A percentile compares a stretch with the other conserved stretches of the same genome.
These are phyloP conservation scores for Mortierella sp. DNA, from an alignment of 371 early-diverging fungal species.

Conservation along the genomic window DNA sequence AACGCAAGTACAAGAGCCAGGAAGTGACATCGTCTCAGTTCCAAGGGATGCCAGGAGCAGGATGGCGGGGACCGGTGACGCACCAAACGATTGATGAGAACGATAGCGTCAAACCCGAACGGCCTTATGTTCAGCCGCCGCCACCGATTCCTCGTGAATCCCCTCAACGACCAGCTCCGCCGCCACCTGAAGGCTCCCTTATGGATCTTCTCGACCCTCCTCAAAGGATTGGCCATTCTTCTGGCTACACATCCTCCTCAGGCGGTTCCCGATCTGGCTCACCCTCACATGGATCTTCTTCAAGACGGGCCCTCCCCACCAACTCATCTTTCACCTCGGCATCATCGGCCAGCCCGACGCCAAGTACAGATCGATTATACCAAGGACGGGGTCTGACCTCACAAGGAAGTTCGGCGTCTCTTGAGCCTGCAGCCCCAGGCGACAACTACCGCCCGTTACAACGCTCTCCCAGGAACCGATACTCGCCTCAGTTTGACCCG, in stretches of 20 bases:
- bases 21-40: constrained; percentile 26
- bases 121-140: constrained; percentile 26
- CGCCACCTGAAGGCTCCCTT: constrained; percentile 43
- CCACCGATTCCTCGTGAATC: constrained; percentile 27
- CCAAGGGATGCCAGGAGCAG: constrained; percentile 16
- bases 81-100: constrained; percentile 25
- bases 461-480: constrained; percentile 16
- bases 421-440: constrained; percentile 12
- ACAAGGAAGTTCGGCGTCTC: constrained; percentile 34
- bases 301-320: constrained; percentile 28
- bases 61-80: constrained; percentile 18
- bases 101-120: constrained; percentile 12
- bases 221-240: constrained; percentile 19
- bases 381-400: constrained; percentile 28
- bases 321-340: constrained; percentile 49
- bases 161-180: constrained; percentile 46
- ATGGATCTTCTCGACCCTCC: constrained; percentile 53
- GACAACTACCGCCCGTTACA: constrained; percentile 17
- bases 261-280: constrained; percentile 43
- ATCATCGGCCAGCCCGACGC: constrained; percentile 30
- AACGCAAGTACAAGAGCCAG: constrained; percentile 52
- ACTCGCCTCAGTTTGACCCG: constrained; percentile 15
- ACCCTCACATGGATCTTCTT: constrained; percentile 31
- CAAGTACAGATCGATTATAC: constrained; percentile 41
- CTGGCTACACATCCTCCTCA: constrained; percentile 28